Percentiles rank a stretch among this genome's conserved stretches.
These are phyloP conservation scores for Medicago truncatula DNA, from an alignment of 306 rosid genomes.

Conservation along the genomic window DNA sequence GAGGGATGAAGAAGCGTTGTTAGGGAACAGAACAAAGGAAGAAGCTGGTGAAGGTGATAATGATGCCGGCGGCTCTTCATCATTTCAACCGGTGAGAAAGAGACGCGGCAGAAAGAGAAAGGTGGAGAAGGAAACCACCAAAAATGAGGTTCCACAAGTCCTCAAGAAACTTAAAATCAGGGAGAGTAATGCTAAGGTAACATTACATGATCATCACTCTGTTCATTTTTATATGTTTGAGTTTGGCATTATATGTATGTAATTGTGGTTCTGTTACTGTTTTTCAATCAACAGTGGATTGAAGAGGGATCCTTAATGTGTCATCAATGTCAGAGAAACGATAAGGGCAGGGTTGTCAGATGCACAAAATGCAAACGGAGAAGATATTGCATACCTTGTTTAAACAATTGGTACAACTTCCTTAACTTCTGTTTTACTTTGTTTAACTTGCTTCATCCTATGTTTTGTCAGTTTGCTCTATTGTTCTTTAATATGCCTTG, in stretches of 20 bases:
- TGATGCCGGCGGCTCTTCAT: not conserved
- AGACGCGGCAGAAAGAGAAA: not conserved
- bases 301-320: slow-evolving; percentile 66
- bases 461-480: slow-evolving; percentile 1
- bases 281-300: slow-evolving; percentile 47
- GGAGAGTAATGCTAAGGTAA: slow-evolving; percentile 11
- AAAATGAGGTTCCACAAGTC: not conserved
- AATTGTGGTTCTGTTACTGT: slow-evolving; percentile 16
- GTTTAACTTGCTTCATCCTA: not conserved
- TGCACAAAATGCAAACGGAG: slow-evolving; percentile 55
- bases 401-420: slow-evolving; percentile 56
- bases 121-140: not conserved
- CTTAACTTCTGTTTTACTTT: not conserved
- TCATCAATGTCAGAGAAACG: slow-evolving; percentile 93
- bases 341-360: slow-evolving; percentile 73
- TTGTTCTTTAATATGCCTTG: not conserved
- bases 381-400: slow-evolving; percentile 68
- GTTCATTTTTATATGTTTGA: not conserved
- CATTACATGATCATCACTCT: slow-evolving; percentile 11
- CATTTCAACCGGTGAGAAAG: not conserved
- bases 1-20: no score
- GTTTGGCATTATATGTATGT: not conserved
- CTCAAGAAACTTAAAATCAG: not conserved
- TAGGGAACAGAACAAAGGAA: no score
- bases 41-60: not conserved